These are phyloP conservation scores for Phlegmacium glaucopus DNA, from an alignment of 768 basidiomycete genomes.

Conservation along the genomic window DNA sequence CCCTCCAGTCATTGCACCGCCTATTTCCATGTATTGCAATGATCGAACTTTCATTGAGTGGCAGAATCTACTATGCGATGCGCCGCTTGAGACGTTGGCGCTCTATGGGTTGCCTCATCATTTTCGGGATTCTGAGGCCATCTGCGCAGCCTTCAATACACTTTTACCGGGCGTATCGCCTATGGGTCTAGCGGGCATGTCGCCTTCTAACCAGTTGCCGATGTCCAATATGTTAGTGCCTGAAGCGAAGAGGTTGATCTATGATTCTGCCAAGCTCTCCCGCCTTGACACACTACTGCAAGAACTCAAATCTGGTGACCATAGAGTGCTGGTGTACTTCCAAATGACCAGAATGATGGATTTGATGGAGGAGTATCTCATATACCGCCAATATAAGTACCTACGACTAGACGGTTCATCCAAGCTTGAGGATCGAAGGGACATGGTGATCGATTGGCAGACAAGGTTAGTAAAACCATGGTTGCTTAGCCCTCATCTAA, in stretches of 20 bases:
- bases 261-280: slow-evolving; percentile 95
- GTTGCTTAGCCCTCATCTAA: background rate
- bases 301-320: slow-evolving; percentile 89
- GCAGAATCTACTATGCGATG: slow-evolving; percentile 57
- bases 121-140: slow-evolving; percentile 53
- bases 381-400: slow-evolving; percentile 96
- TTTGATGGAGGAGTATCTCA: slow-evolving; percentile 96
- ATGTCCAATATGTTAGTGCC: slow-evolving; percentile 87
- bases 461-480: slow-evolving; percentile 59
- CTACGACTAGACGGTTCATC: slow-evolving; percentile 90
- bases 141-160: slow-evolving; percentile 43
- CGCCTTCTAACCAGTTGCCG: slow-evolving; percentile 74
- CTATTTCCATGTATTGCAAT: slow-evolving; percentile 67
- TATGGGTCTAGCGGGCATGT: slow-evolving; percentile 62
- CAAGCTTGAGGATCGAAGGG: slow-evolving; percentile 91
- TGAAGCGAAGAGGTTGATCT: slow-evolving; percentile 90
- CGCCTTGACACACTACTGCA: slow-evolving; percentile 85
- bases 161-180: slow-evolving; percentile 60
- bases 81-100: slow-evolving; percentile 70
- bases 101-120: slow-evolving; percentile 81
- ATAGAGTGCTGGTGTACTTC: slow-evolving; percentile 95
- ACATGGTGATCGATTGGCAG: slow-evolving; percentile 99
- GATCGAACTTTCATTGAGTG: slow-evolving; percentile 78
- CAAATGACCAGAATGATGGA: slow-evolving; percentile 99
- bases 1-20: slow-evolving; percentile 83